Percentiles rank a stretch among this genome's conserved stretches.
phyloP scores from a whole-genome alignment of 148 eudicot genomes.

The Arctostaphylos glauca region DNA sequence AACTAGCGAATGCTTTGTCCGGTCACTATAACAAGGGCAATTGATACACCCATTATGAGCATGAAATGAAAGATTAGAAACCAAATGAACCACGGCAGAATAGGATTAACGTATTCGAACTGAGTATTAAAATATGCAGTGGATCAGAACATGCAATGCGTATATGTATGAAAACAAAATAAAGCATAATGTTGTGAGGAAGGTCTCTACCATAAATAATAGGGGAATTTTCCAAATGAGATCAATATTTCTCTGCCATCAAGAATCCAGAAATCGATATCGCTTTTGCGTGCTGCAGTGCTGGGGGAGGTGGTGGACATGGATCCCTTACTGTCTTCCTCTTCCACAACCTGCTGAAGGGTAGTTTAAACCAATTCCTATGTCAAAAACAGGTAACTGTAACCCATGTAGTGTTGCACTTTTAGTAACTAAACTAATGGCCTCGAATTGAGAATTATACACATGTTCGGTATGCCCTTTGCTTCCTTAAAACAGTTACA shows the following conservation, averaged over 20 bases:
- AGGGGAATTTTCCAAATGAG: not conserved
- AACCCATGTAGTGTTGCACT: not conserved
- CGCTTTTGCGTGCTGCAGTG: not conserved
- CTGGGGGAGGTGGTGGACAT: not conserved
- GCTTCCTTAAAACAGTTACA: not conserved
- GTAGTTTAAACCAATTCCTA: not conserved
- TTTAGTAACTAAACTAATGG: not conserved
- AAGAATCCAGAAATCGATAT: not conserved
- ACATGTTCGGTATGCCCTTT: not conserved
- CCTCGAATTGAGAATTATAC: not conserved
- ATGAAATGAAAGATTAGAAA: not conserved
- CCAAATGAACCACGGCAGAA: not conserved
- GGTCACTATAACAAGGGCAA: not conserved
- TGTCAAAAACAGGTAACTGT: not conserved
- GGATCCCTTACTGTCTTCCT: not conserved
- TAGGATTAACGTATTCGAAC: not conserved
- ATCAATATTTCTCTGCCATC: not conserved
- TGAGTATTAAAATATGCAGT: not conserved
- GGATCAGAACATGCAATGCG: not conserved
- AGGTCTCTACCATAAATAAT: constrained; percentile 7
- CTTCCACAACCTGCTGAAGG: constrained; percentile 9
- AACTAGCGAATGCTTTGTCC: not conserved
- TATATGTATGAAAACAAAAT: not conserved
- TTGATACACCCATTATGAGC: not conserved
- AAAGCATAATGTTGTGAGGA: not conserved